These are phyloP conservation scores for Neurospora sublineolata DNA, from an alignment of 495 filamentous ascomycete species.

Conservation along the genomic window DNA sequence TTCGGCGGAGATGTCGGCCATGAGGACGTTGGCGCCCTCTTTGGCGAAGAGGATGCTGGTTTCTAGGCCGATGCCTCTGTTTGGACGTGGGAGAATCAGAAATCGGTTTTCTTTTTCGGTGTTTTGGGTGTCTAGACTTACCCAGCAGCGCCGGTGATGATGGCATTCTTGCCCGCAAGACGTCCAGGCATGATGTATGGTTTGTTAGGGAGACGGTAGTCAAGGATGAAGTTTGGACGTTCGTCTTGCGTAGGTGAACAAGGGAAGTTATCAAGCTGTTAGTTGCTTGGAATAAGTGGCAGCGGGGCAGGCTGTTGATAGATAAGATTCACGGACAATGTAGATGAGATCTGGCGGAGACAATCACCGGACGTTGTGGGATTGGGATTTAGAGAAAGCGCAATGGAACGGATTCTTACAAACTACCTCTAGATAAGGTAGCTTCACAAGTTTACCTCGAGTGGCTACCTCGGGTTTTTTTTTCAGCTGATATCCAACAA, in stretches of 20 bases:
- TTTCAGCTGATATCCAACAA: neutral
- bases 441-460: neutral
- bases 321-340: neutral
- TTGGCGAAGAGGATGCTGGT: constrained; percentile 83
- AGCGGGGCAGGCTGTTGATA: neutral
- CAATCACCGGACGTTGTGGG: neutral
- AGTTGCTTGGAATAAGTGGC: neutral
- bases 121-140: constrained; percentile 26
- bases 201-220: neutral
- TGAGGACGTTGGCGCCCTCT: constrained; percentile 77
- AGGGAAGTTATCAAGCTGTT: neutral
- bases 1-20: constrained; percentile 70
- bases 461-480: neutral
- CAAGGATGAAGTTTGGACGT: neutral
- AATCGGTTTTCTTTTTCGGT: neutral
- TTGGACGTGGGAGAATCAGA: neutral
- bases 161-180: constrained; percentile 81
- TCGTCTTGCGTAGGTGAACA: neutral
- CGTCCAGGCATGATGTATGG: constrained; percentile 36
- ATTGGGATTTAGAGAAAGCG: neutral
- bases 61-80: constrained; percentile 89
- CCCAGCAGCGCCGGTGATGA: constrained; percentile 89
- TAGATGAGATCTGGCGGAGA: neutral
- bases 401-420: neutral
- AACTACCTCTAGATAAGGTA: too few relatives aligned